Conservation (phyloP, 345 rosid genomes). For the Mangifera indica region DNA sequence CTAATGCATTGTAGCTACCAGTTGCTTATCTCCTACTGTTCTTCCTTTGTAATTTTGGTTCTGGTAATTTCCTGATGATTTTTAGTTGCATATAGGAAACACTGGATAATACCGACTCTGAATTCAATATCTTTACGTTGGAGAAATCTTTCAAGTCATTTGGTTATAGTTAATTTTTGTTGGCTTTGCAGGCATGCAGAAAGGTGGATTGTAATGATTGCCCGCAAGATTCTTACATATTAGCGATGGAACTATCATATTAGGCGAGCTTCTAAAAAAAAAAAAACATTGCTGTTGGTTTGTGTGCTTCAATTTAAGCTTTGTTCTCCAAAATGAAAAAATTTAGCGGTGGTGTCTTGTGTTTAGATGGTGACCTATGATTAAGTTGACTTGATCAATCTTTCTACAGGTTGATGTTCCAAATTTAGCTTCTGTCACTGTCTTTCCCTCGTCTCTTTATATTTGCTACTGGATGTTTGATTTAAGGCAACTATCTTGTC, state of each 20-base stretch:
- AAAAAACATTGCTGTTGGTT: background rate
- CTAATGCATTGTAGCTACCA: too few species aligned
- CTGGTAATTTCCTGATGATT: too few species aligned
- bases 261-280: background rate
- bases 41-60: too few species aligned
- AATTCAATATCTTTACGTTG: background rate
- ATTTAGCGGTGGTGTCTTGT: background rate
- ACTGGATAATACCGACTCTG: background rate
- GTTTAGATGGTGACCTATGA: background rate
- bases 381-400: background rate
- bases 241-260: background rate
- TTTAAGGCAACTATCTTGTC: too few species aligned
- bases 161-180: background rate
- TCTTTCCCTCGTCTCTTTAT: background rate
- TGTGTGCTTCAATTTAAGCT: background rate
- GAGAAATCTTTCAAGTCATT: background rate
- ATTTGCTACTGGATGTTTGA: background rate
- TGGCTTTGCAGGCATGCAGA: conserved; percentile 13
- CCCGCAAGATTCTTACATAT: background rate
- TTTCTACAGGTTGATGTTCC: background rate
- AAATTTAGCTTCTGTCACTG: background rate
- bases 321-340: background rate
- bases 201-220: background rate
- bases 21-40: too few species aligned
- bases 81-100: too few species aligned